Evolutionary conservation across 73 alveolate genomes (phyloP).

Genomic region (Paramecium caudatum): DNA sequence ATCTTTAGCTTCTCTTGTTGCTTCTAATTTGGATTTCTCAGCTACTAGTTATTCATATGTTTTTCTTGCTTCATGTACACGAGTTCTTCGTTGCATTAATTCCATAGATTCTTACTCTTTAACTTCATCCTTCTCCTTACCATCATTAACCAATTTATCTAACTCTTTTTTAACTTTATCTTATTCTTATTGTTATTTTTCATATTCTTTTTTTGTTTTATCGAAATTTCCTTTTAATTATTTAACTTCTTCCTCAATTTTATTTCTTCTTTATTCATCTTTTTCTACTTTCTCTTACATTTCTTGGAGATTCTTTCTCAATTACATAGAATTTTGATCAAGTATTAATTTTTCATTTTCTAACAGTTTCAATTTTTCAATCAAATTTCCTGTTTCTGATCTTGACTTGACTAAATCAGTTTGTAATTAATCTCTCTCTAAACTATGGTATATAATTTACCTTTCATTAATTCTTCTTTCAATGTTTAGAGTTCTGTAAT

Average conservation of each 20-base stretch:
- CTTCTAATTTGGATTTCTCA: constrained; percentile 47
- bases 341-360: constrained; percentile 66
- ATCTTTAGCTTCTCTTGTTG: constrained; percentile 61
- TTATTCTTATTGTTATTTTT: constrained; percentile 78
- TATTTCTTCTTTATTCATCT: constrained; percentile 74
- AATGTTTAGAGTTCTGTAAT: constrained; percentile 47
- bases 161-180: constrained; percentile 69
- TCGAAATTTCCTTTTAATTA: constrained; percentile 81
- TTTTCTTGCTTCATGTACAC: constrained; percentile 64
- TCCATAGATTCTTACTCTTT: constrained; percentile 64
- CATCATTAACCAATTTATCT: constrained; percentile 68
- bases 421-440: constrained; percentile 61
- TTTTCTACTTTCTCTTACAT: constrained; percentile 78
- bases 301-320: constrained; percentile 80
- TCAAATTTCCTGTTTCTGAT: constrained; percentile 19
- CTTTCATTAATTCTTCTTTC: constrained; percentile 65
- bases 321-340: constrained; percentile 48
- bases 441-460: background rate
- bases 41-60: constrained; percentile 34
- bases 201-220: constrained; percentile 82
- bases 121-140: constrained; percentile 79
- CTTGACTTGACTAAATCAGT: constrained; percentile 10
- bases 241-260: constrained; percentile 78
- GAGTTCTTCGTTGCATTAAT: constrained; percentile 66
- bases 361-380: constrained; percentile 60